Conservation (phyloP, 768 basidiomycete species). For the Leccinum variicolor region DNA sequence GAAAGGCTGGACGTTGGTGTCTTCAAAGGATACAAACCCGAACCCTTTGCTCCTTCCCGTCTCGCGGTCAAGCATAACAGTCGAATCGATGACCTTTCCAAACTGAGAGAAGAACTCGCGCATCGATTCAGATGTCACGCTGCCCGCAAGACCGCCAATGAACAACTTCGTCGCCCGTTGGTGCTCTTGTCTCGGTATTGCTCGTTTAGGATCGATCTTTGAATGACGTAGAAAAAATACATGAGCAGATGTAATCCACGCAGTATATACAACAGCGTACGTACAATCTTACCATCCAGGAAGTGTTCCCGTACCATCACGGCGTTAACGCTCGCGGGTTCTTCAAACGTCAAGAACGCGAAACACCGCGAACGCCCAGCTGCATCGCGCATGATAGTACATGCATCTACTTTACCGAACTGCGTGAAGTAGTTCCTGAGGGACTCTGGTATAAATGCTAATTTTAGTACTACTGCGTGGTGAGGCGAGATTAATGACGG, state of each 20-base stretch:
- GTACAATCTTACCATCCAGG: constrained; percentile 95
- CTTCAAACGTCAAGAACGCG: constrained; percentile 95
- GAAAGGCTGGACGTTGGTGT: constrained; percentile 85
- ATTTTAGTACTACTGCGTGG: constrained; percentile 44
- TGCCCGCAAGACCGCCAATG: constrained; percentile 89
- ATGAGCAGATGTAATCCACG: constrained; percentile 19
- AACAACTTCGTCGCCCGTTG: constrained; percentile 92
- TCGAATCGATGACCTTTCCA: constrained; percentile 95
- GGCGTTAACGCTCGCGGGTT: constrained; percentile 87
- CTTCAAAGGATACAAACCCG: constrained; percentile 95
- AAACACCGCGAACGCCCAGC: constrained; percentile 95
- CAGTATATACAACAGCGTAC: constrained; percentile 35
- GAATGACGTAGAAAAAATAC: constrained; percentile 7
- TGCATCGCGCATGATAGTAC: constrained; percentile 98
- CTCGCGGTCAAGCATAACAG: constrained; percentile 97
- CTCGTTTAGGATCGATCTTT: constrained; percentile 99
- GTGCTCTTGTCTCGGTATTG: constrained; percentile 95
- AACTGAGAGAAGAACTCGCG: constrained; percentile 91
- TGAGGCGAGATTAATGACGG: constrained; percentile 35
- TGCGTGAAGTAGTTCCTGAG: constrained; percentile 88
- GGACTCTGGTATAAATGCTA: constrained; percentile 49
- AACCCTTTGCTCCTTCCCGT: constrained; percentile 95
- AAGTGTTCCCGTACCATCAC: constrained; percentile 96
- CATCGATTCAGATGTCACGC: constrained; percentile 92
- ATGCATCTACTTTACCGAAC: constrained; percentile 96